A percentile compares a stretch with the other conserved stretches of the same genome.
Evolutionary conservation across 352 stramenopile genomes (phyloP).

Genomic region (Phytophthora multivora): DNA sequence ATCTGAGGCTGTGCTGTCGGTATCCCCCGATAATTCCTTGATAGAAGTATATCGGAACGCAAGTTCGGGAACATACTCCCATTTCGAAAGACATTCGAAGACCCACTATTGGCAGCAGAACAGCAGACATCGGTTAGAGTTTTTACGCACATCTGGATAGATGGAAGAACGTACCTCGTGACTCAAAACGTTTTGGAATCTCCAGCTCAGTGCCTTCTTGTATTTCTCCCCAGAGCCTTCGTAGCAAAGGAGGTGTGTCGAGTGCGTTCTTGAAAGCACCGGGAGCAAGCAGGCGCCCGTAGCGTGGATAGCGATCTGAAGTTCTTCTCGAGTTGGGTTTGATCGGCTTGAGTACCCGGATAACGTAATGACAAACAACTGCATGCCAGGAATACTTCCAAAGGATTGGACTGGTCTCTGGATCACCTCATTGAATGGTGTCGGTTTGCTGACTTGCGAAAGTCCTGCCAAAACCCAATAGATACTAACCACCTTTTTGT

Average conservation of each 20-base stretch:
- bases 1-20: constrained; percentile 29
- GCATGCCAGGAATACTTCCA: constrained; percentile 78
- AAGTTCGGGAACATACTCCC: constrained; percentile 66
- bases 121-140: constrained; percentile 3
- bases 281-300: constrained; percentile 86
- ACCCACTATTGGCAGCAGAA: constrained; percentile 61
- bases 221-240: constrained; percentile 85
- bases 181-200: constrained; percentile 78
- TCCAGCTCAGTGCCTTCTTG: constrained; percentile 84
- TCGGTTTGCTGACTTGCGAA: constrained; percentile 36
- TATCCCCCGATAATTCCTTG: constrained; percentile 27
- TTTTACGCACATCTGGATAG: not conserved
- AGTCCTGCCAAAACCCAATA: constrained; percentile 78
- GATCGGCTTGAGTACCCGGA: constrained; percentile 84
- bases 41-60: constrained; percentile 46
- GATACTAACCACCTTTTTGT: constrained; percentile 79
- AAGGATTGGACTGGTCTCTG: constrained; percentile 64
- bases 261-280: constrained; percentile 81
- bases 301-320: constrained; percentile 84
- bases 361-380: constrained; percentile 81
- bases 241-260: constrained; percentile 81
- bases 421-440: constrained; percentile 53
- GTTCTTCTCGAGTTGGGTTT: constrained; percentile 74
- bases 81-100: constrained; percentile 68
- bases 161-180: constrained; percentile 60